Evolutionary conservation across 768 basidiomycete species (phyloP).

Genomic region (Leccinum truebloodii): DNA sequence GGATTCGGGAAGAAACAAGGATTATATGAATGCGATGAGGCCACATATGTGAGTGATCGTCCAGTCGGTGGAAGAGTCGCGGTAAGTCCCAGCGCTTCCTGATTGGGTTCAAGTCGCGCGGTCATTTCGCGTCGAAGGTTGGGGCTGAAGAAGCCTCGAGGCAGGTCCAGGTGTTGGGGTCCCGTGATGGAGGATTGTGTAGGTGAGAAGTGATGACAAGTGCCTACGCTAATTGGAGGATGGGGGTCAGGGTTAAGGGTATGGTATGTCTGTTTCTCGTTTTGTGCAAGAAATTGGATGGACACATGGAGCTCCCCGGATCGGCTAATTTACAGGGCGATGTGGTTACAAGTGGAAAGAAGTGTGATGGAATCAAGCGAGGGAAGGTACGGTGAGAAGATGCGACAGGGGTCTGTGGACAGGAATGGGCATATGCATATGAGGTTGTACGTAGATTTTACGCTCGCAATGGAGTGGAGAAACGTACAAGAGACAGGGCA

Average conservation of each 20-base stretch:
- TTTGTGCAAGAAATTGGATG: neutral
- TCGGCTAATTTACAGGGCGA: constrained; percentile 20
- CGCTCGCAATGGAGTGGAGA: neutral
- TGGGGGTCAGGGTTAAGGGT: constrained; percentile 21
- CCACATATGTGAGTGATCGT: neutral
- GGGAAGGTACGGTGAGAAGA: constrained; percentile 13
- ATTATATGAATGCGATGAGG: neutral
- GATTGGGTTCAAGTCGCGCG: constrained; percentile 24
- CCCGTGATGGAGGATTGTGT: constrained; percentile 22
- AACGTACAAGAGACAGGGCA: neutral
- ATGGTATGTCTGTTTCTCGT: neutral
- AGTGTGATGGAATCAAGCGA: constrained; percentile 11
- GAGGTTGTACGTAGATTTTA: neutral
- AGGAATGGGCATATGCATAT: constrained; percentile 1
- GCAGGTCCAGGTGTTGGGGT: constrained; percentile 21
- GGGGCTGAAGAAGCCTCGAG: constrained; percentile 30
- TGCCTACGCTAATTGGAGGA: no score
- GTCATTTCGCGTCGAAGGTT: constrained; percentile 10
- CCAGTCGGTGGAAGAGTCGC: neutral
- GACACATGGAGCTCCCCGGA: constrained; percentile 15
- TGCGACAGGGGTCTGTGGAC: neutral
- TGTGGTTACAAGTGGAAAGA: constrained; percentile 7
- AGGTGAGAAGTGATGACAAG: no score
- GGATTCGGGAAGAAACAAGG: neutral
- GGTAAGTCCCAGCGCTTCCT: constrained; percentile 13